Percentiles rank a stretch among this genome's conserved stretches.
phyloP scores from a whole-genome alignment of 148 eudicot species.

The Cornus controversa region DNA sequence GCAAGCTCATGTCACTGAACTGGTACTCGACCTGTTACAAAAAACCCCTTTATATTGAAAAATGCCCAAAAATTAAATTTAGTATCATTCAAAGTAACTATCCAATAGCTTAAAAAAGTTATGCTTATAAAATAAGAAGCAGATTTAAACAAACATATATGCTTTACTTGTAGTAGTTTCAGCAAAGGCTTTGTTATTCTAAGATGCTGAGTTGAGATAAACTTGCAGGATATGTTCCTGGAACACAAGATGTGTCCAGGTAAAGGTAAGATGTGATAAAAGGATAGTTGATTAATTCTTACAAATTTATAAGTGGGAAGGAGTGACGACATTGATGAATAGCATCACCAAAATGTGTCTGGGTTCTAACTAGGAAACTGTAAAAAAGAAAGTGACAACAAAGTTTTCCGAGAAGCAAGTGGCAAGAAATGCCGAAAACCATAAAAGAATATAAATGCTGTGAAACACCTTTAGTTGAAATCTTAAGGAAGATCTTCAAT shows the following conservation, averaged over 20 bases:
- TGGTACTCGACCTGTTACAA: constrained; percentile 74
- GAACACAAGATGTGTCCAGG: not conserved
- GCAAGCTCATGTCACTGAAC: constrained; percentile 88
- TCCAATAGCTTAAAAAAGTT: not conserved
- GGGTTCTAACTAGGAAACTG: no score
- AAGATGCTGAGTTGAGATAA: not conserved
- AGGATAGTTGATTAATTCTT: no score
- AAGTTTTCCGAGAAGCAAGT: no score
- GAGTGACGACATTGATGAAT: no score
- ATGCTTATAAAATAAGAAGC: not conserved
- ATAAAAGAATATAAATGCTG: no score
- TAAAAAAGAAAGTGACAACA: no score
- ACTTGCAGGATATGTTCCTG: not conserved
- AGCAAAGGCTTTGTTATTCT: not conserved
- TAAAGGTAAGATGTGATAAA: not conserved
- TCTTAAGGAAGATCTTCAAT: no score
- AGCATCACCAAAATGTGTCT: no score
- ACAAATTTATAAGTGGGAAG: no score
- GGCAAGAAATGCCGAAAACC: no score
- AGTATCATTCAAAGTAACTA: not conserved
- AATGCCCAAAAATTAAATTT: not conserved
- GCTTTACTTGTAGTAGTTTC: not conserved
- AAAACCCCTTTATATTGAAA: constrained; percentile 1
- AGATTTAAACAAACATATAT: not conserved
- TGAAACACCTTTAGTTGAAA: no score